phyloP scores from a whole-genome alignment of 768 basidiomycete genomes.

The Cubamyces sp. region DNA sequence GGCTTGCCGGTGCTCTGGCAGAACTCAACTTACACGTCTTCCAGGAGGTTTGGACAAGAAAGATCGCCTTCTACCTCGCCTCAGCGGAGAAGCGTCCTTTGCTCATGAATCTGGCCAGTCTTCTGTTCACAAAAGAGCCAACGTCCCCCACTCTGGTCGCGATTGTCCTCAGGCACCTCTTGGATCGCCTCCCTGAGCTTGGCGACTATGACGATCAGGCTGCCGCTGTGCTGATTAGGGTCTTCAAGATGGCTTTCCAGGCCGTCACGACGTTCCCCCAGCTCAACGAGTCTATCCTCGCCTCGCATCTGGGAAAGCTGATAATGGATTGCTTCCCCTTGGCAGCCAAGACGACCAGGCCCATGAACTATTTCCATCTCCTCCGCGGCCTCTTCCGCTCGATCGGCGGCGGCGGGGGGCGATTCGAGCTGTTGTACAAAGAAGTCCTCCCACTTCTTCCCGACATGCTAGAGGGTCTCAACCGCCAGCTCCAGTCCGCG shows the following conservation, averaged over 20 bases:
- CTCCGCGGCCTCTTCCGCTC: constrained; percentile 91
- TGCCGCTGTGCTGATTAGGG: constrained; percentile 81
- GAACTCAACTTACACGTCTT: constrained; percentile 92
- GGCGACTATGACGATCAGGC: constrained; percentile 85
- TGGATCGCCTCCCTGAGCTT: constrained; percentile 77
- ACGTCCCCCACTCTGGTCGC: constrained; percentile 83
- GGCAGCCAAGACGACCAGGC: constrained; percentile 88
- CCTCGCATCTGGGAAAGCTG: constrained; percentile 87
- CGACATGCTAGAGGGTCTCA: constrained; percentile 95
- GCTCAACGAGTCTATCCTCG: constrained; percentile 90
- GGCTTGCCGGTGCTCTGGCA: constrained; percentile 71
- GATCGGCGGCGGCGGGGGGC: constrained; percentile 88
- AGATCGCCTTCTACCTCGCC: constrained; percentile 90
- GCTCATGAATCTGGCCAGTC: constrained; percentile 83
- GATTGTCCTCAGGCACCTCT: constrained; percentile 86
- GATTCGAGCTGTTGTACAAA: constrained; percentile 93
- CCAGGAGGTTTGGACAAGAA: constrained; percentile 94
- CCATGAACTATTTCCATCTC: constrained; percentile 91
- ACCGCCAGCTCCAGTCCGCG: constrained; percentile 85
- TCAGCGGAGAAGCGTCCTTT: constrained; percentile 74
- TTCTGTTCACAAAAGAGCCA: constrained; percentile 76
- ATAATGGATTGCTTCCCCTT: constrained; percentile 97
- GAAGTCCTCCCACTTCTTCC: constrained; percentile 95
- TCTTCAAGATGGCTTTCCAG: constrained; percentile 95
- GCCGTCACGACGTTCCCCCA: constrained; percentile 76